These are phyloP conservation scores for Phanerochaete carnosa DNA, from an alignment of 768 basidiomycete species.

Conservation along the genomic window DNA sequence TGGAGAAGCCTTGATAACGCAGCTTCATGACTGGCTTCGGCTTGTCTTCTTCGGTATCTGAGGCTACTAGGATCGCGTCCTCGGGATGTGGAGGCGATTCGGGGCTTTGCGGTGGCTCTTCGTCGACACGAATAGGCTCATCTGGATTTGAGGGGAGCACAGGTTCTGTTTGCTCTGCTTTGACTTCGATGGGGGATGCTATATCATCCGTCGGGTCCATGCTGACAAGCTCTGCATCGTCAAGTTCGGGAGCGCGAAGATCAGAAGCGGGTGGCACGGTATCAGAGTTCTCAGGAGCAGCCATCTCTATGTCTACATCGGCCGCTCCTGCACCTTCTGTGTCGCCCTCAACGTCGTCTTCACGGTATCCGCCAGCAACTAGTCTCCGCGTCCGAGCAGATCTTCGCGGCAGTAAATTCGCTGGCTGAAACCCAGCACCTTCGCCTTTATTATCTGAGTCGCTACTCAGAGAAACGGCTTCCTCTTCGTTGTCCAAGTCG, in stretches of 20 bases:
- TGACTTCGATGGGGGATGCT: neutral
- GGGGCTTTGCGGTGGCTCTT: slow-evolving; percentile 16
- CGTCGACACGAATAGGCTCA: slow-evolving; percentile 10
- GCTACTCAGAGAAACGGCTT: slow-evolving; percentile 9
- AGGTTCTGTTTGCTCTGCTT: neutral
- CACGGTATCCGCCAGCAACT: slow-evolving; percentile 23
- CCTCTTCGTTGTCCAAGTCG: slow-evolving; percentile 19
- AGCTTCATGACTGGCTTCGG: slow-evolving; percentile 72
- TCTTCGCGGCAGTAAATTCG: slow-evolving; percentile 20
- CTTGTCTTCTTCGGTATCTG: slow-evolving; percentile 60
- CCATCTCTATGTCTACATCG: slow-evolving; percentile 11
- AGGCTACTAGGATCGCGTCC: slow-evolving; percentile 38
- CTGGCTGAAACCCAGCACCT: neutral
- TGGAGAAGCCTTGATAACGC: slow-evolving; percentile 65
- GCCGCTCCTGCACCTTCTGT: slow-evolving; percentile 17
- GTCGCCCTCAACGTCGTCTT: slow-evolving; percentile 24
- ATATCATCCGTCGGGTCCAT: slow-evolving; percentile 5
- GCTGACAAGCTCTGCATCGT: slow-evolving; percentile 2
- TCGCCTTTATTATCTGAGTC: slow-evolving; percentile 20
- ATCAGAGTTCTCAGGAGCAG: neutral
- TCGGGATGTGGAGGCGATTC: slow-evolving; percentile 12
- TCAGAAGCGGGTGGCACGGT: neutral
- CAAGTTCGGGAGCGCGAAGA: neutral
- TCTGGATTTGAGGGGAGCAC: neutral
- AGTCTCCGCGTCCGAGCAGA: slow-evolving; percentile 30